A percentile compares a stretch with the other conserved stretches of the same genome.
phyloP scores from a whole-genome alignment of 345 rosid genomes.

The Firmiana major region DNA sequence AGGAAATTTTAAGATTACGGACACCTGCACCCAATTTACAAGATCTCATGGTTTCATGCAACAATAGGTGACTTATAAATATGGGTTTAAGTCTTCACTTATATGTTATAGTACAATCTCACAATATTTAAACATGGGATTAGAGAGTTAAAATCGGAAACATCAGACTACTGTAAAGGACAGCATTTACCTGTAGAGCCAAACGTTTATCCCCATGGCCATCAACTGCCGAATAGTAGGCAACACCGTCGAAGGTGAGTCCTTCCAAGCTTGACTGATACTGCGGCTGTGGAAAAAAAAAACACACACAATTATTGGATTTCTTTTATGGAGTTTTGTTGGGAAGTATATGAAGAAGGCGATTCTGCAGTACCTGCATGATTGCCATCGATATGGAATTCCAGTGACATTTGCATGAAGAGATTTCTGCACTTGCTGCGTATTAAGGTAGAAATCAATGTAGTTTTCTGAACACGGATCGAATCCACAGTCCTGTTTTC shows the following conservation, averaged over 20 bases:
- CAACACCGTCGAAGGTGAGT: conserved; percentile 9
- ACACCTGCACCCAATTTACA: no score
- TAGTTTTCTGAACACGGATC: neutral
- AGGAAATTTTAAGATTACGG: no score
- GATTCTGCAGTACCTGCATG: no score
- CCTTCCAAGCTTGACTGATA: conserved; percentile 15
- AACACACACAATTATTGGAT: no score
- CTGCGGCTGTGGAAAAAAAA: conserved; percentile 11
- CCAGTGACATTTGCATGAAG: neutral
- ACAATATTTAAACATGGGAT: no score
- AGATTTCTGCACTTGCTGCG: neutral
- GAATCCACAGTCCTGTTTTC: neutral
- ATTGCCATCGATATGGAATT: no score
- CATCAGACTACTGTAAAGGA: neutral
- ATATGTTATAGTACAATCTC: no score
- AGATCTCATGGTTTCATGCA: no score
- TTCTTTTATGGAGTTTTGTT: neutral
- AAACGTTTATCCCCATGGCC: conserved; percentile 8
- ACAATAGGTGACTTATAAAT: no score
- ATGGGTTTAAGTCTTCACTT: no score
- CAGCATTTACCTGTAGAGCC: conserved; percentile 3
- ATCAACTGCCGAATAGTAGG: conserved; percentile 18
- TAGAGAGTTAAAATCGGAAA: neutral
- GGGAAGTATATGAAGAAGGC: no score
- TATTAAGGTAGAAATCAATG: neutral